Evolutionary conservation across 1,284 basidiomycete species (phyloP).

Genomic region (Melampsora abietis-canadensis): DNA sequence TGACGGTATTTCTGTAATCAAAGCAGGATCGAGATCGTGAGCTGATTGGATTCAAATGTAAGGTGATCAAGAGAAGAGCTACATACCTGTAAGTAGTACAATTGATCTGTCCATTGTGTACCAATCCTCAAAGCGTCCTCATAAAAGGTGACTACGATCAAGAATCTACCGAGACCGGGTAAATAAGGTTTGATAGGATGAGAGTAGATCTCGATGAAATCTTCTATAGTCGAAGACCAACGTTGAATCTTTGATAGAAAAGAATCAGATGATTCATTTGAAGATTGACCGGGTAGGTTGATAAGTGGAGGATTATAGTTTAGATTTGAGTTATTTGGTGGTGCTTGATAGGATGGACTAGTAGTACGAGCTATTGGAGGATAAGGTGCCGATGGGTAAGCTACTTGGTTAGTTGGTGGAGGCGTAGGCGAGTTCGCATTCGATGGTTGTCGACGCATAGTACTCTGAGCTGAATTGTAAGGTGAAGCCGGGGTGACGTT

Average conservation of each 20-base stretch:
- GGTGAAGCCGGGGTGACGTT: conserved; percentile 42
- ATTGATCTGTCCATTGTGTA: conserved; percentile 92
- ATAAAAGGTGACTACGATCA: conserved; percentile 97
- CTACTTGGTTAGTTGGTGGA: background rate
- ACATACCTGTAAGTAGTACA: conserved; percentile 90
- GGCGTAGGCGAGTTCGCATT: conserved; percentile 8
- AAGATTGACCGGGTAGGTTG: background rate
- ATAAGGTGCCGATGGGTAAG: conserved; percentile 33
- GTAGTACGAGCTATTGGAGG: conserved; percentile 10
- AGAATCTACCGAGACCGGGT: conserved; percentile 88
- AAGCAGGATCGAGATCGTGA: conserved; percentile 44
- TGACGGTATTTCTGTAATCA: conserved; percentile 70
- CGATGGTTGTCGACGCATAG: conserved; percentile 24
- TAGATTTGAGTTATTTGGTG: background rate
- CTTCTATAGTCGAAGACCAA: conserved; percentile 63
- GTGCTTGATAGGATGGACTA: background rate
- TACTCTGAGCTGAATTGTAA: conserved; percentile 17
- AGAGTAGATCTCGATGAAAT: conserved; percentile 84
- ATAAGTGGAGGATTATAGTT: conserved; percentile 10
- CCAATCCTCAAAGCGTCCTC: conserved; percentile 92
- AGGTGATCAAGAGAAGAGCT: conserved; percentile 51
- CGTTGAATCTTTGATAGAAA: conserved; percentile 10
- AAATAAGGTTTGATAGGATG: conserved; percentile 93
- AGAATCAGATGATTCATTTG: background rate
- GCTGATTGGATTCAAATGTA: conserved; percentile 22